Conservation (phyloP, 805 yeast genomes). For the Ogataea pilisensis region DNA sequence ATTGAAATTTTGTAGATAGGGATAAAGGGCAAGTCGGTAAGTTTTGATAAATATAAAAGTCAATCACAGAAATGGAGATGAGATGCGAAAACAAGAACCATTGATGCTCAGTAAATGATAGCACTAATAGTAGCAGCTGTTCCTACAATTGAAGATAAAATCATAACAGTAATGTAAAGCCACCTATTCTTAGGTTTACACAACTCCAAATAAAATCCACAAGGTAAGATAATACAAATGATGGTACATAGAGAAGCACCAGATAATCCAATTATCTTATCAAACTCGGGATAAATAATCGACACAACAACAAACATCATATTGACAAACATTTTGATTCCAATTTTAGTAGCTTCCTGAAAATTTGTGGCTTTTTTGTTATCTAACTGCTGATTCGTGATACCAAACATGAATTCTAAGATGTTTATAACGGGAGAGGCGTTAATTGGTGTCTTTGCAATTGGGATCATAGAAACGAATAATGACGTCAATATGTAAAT, state of each 20-base stretch:
- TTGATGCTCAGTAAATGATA: conserved; percentile 9
- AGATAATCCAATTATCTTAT: conserved; percentile 73
- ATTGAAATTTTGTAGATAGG: too few relatives aligned
- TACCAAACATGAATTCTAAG: conserved; percentile 44
- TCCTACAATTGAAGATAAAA: conserved; percentile 47
- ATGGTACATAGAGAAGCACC: conserved; percentile 82
- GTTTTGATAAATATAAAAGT: too few relatives aligned
- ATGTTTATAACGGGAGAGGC: conserved; percentile 85
- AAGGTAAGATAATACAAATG: conserved; percentile 76
- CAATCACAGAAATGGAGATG: too few relatives aligned
- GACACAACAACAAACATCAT: conserved; percentile 61
- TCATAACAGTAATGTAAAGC: conserved; percentile 39
- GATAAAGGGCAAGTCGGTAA: too few relatives aligned
- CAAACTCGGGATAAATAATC: conserved; percentile 76
- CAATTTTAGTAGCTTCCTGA: conserved; percentile 11
- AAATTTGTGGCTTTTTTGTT: conserved; percentile 9
- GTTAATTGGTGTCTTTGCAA: conserved; percentile 82
- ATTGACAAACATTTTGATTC: conserved; percentile 51
- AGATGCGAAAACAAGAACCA: too few relatives aligned
- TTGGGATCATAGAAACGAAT: conserved; percentile 73
- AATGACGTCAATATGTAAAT: conserved; percentile 55
- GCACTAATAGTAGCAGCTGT: conserved; percentile 61
- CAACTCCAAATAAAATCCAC: conserved; percentile 65
- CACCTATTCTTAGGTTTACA: conserved; percentile 47
- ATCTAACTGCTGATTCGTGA: conserved; percentile 27